These are phyloP conservation scores for Diplosphaera chodatii DNA, from an alignment of 139 green algal species.

Conservation along the genomic window DNA sequence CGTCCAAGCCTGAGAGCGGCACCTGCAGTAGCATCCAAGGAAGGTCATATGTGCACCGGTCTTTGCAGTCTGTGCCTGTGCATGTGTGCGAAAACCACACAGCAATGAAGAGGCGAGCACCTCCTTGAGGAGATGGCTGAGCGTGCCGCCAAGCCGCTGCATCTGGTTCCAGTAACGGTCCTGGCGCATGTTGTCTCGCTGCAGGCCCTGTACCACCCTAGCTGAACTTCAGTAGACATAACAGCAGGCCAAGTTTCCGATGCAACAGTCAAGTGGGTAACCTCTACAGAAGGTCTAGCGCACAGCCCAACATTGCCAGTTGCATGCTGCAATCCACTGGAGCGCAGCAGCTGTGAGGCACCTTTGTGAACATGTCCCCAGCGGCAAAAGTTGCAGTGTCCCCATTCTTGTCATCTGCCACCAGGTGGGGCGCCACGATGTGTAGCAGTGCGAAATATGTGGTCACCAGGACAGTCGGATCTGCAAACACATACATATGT, in stretches of 20 bases:
- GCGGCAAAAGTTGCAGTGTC: constrained; percentile 28
- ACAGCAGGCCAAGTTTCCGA: no score
- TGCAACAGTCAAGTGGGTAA: no score
- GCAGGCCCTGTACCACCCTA: constrained; percentile 6
- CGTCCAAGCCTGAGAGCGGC: constrained; percentile 1
- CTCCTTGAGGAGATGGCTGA: constrained; percentile 60
- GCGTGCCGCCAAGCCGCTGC: constrained; percentile 53
- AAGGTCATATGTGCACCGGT: no score
- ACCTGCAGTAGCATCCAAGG: no score
- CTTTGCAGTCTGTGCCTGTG: no score
- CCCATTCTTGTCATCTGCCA: background rate
- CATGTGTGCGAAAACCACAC: constrained; percentile 7
- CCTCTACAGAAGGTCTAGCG: no score
- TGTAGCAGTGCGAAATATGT: constrained; percentile 66
- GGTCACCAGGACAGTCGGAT: constrained; percentile 64
- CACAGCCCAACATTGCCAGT: no score
- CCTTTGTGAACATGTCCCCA: constrained; percentile 29
- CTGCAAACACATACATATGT: constrained; percentile 8
- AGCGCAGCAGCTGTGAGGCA: no score
- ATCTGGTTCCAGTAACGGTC: constrained; percentile 18
- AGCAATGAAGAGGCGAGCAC: no score
- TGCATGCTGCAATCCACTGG: no score
- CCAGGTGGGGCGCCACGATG: constrained; percentile 44
- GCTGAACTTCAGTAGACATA: no score
- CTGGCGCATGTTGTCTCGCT: background rate